Percentiles rank a stretch among this genome's conserved stretches.
Evolutionary conservation across 371 early-diverging fungal species (phyloP).

Genomic region (Smittium mucronatum): DNA sequence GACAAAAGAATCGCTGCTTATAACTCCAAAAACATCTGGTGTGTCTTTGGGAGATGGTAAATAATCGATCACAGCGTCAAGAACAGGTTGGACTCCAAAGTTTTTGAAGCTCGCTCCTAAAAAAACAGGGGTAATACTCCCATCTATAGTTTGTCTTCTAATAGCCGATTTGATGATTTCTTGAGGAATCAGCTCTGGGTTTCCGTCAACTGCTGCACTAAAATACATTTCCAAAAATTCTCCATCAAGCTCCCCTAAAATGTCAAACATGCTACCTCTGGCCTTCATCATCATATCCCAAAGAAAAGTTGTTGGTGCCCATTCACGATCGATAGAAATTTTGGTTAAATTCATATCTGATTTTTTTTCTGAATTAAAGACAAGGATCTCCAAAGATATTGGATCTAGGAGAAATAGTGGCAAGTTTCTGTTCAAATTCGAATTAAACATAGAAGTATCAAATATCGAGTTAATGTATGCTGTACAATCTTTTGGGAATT

Average conservation of each 20-base stretch:
- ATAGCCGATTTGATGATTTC: constrained; percentile 51
- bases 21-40: constrained; percentile 45
- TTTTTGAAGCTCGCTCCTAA: constrained; percentile 84
- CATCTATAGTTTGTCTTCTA: constrained; percentile 51
- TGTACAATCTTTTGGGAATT: not conserved
- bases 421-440: constrained; percentile 5
- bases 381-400: constrained; percentile 54
- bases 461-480: not conserved
- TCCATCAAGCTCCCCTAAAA: constrained; percentile 75
- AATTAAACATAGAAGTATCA: not conserved
- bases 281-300: constrained; percentile 11
- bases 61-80: constrained; percentile 80
- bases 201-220: constrained; percentile 44
- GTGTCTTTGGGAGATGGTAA: constrained; percentile 69
- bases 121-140: constrained; percentile 67
- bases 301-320: constrained; percentile 5
- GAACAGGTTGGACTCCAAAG: constrained; percentile 79
- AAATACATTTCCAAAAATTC: constrained; percentile 69
- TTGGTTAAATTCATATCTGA: constrained; percentile 34
- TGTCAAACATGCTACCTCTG: constrained; percentile 51
- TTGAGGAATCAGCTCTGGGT: constrained; percentile 47
- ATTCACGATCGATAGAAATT: constrained; percentile 25
- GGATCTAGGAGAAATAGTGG: constrained; percentile 52
- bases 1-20: constrained; percentile 10
- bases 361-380: constrained; percentile 41